These are phyloP conservation scores for Geoglossum cookeanum DNA, from an alignment of 2,329 filamentous ascomycete species.

Conservation along the genomic window DNA sequence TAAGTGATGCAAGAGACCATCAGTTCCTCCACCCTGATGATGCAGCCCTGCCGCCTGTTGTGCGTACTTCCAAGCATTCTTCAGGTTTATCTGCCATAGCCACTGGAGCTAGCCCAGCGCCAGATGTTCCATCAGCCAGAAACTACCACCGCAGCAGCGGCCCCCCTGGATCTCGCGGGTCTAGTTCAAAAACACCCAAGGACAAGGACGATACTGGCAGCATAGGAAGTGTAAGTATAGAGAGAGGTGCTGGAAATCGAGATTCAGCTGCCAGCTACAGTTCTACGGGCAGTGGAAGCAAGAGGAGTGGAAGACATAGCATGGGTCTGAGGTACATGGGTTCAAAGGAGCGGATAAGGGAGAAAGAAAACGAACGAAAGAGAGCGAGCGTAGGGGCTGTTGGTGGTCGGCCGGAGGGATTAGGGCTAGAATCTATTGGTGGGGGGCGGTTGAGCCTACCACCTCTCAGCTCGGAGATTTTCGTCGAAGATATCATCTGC, in stretches of 20 bases:
- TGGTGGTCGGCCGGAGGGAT: neutral
- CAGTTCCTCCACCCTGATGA: slow-evolving; percentile 33
- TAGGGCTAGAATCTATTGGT: neutral
- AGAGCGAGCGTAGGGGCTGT: slow-evolving; percentile 16
- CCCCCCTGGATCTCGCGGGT: neutral
- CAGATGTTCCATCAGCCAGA: neutral
- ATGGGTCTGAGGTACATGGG: slow-evolving; percentile 54
- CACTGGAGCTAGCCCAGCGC: slow-evolving; percentile 31
- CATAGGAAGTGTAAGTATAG: neutral
- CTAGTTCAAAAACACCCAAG: neutral
- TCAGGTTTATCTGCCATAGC: slow-evolving; percentile 56
- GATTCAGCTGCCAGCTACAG: neutral
- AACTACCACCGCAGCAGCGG: neutral
- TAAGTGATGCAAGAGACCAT: slow-evolving; percentile 50
- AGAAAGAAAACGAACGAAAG: slow-evolving; percentile 43
- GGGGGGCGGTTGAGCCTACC: neutral
- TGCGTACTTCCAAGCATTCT: slow-evolving; percentile 50
- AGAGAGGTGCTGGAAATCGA: neutral
- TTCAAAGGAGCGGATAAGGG: slow-evolving; percentile 46
- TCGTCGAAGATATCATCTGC: neutral
- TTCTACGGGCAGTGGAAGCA: slow-evolving; percentile 1
- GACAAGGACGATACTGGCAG: neutral
- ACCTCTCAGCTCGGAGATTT: neutral
- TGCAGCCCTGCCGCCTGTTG: slow-evolving; percentile 46
- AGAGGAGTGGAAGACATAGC: slow-evolving; percentile 14